These are phyloP conservation scores for Botryosphaeria agaves DNA, from an alignment of 2,329 filamentous ascomycete genomes.

Conservation along the genomic window DNA sequence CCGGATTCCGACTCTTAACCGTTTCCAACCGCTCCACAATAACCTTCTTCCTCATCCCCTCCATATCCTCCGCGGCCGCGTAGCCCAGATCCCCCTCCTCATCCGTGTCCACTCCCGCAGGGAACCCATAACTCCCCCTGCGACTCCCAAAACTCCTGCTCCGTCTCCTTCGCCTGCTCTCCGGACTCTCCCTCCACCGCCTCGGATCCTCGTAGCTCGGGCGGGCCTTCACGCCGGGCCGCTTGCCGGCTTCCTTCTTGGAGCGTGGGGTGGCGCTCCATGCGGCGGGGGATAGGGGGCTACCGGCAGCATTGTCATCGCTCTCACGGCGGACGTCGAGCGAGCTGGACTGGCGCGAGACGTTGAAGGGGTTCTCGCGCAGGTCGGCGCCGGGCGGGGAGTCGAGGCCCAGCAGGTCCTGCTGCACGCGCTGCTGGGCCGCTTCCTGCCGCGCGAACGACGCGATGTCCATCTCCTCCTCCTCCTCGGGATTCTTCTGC, in stretches of 20 bases:
- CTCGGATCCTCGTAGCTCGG: slow-evolving; percentile 24
- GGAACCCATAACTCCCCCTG: slow-evolving; percentile 21
- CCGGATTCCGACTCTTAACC: slow-evolving; percentile 86
- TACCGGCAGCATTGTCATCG: slow-evolving; percentile 3
- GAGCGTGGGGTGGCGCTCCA: too few relatives aligned
- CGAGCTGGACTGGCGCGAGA: slow-evolving; percentile 26
- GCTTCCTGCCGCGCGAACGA: slow-evolving; percentile 44
- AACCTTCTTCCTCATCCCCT: slow-evolving; percentile 78
- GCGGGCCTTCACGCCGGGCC: slow-evolving; percentile 13
- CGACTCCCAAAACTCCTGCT: slow-evolving; percentile 3
- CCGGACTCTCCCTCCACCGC: slow-evolving; percentile 8
- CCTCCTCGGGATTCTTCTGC: slow-evolving; percentile 26
- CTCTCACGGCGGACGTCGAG: slow-evolving; percentile 16
- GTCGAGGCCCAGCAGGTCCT: slow-evolving; percentile 54
- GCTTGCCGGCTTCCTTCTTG: too few relatives aligned
- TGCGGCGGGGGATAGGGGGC: slow-evolving; percentile 7
- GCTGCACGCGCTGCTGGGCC: slow-evolving; percentile 22
- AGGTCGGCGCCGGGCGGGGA: slow-evolving; percentile 31
- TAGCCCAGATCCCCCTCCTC: slow-evolving; percentile 88
- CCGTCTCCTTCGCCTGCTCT: slow-evolving; percentile 6
- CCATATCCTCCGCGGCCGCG: slow-evolving; percentile 83
- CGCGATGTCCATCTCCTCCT: slow-evolving; percentile 90
- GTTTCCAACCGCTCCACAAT: slow-evolving; percentile 94
- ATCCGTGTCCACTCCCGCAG: slow-evolving; percentile 53
- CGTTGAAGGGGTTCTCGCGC: slow-evolving; percentile 28